Percentiles rank a stretch among this genome's conserved stretches.
phyloP scores from a whole-genome alignment of 2,329 filamentous ascomycete genomes.

The Metarhizium album region DNA sequence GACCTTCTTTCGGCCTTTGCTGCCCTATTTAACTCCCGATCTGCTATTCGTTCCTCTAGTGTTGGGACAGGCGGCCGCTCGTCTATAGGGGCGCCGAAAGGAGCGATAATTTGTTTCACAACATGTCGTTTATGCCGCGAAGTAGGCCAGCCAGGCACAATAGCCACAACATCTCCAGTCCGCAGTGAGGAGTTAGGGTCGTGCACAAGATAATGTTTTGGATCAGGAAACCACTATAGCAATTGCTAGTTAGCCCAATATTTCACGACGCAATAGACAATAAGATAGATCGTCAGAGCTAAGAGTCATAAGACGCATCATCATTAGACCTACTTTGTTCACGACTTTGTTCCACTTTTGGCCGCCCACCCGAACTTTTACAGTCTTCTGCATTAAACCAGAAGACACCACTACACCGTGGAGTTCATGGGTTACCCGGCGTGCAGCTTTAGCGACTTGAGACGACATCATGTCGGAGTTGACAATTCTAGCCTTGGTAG shows the following conservation, averaged over 20 bases:
- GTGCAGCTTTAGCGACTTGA: slow-evolving; percentile 29
- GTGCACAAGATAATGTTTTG: slow-evolving; percentile 60
- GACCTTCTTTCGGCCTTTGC: slow-evolving; percentile 45
- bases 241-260: background rate
- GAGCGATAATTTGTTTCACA: slow-evolving; percentile 64
- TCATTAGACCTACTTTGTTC: slow-evolving; percentile 47
- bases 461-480: slow-evolving; percentile 25
- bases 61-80: slow-evolving; percentile 56
- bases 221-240: slow-evolving; percentile 46
- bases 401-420: slow-evolving; percentile 67
- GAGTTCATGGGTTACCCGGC: slow-evolving; percentile 38
- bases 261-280: background rate
- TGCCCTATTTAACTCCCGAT: slow-evolving; percentile 41
- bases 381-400: slow-evolving; percentile 67
- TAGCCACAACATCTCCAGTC: slow-evolving; percentile 64
- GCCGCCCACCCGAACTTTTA: slow-evolving; percentile 63
- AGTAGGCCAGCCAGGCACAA: slow-evolving; percentile 54
- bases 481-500: background rate
- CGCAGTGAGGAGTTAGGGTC: slow-evolving; percentile 66
- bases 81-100: slow-evolving; percentile 50
- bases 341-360: slow-evolving; percentile 63
- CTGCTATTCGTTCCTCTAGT: slow-evolving; percentile 47
- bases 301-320: background rate
- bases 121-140: slow-evolving; percentile 62
- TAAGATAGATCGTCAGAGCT: background rate